Evolutionary conservation across 805 yeast species (phyloP).

Genomic region (Candida caryicola): DNA sequence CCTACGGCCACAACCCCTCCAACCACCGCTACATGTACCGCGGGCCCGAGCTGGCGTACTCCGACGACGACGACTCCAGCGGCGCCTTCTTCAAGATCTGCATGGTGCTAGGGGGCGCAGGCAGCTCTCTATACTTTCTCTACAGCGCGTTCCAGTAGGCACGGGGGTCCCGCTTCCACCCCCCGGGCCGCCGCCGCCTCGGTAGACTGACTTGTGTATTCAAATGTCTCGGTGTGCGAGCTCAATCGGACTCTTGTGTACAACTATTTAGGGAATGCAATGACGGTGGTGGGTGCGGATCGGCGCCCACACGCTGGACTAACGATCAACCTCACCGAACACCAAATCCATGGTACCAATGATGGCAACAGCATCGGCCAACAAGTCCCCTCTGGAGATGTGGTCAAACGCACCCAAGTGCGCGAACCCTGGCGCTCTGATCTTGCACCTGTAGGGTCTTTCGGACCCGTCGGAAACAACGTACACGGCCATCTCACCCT

Average conservation of each 20-base stretch:
- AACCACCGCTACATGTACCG: constrained; percentile 34
- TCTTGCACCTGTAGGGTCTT: constrained; percentile 88
- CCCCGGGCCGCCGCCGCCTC: too few species aligned
- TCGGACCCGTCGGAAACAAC: constrained; percentile 87
- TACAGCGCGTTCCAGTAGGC: constrained; percentile 17
- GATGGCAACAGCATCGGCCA: constrained; percentile 91
- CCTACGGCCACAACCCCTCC: neutral
- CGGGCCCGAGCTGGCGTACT: constrained; percentile 21
- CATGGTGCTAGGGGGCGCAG: constrained; percentile 31
- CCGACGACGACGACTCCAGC: constrained; percentile 12
- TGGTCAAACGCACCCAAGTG: constrained; percentile 88
- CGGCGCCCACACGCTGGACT: too few species aligned
- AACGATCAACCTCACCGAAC: constrained; percentile 93
- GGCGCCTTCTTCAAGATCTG: constrained; percentile 19
- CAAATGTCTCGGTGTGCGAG: too few species aligned
- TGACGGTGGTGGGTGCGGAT: neutral
- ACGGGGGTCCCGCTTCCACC: too few species aligned
- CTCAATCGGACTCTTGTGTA: too few species aligned
- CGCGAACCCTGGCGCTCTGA: constrained; percentile 93
- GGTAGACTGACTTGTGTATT: constrained; percentile 1
- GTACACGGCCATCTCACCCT: constrained; percentile 92
- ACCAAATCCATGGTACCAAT: constrained; percentile 95
- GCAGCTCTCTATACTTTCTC: constrained; percentile 26
- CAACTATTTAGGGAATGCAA: neutral
- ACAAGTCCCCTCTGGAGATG: constrained; percentile 78